Evolutionary conservation across 345 rosid species (phyloP), one percentile per base, ranked within the genome.

Genomic region (Rhodamnia argentea): DNA sequence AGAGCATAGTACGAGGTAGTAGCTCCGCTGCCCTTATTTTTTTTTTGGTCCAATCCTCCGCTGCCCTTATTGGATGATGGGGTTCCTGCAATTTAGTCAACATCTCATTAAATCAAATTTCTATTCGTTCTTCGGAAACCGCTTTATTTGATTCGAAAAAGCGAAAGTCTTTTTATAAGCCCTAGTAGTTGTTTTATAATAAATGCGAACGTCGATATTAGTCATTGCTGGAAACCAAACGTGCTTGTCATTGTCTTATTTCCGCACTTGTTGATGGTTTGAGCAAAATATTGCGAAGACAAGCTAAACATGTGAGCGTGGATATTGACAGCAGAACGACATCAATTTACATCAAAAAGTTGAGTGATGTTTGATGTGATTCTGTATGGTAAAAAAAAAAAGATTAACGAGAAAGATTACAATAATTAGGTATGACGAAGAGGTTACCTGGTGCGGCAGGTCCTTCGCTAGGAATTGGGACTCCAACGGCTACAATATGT

Each of bases 361-460:
- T 52, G 16, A 50, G 52, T 50, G 47, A 13, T 13, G 53, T 52
- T 51, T 51, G 11, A 51, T n/a, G n/a, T 5, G 37, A 4, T n/a
- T 60, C 5, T 13, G n/a, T n/a, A 59, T 1, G 70, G 70, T 13
- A 7, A 7, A 60, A 60, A 60, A 60, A 40, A 40, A 40, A 47
- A 47, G 74, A 82, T 82, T 14, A 52, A 26, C 52, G 84, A 82
- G 15, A 14, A 2, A 27, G 10, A 62, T 27, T 14, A 62, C 37
- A 15, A 16, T 62, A 29, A 15, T 29, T 62, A 37, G 78, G 47
- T 10, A 70, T 3, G 78, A 10, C 32, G 78, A 4, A 70, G 78
- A 83, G 0, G 16, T 27, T 85, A 85, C 86, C 86, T 51, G 83
- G 83, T 27, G 20, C 27, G n/a, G 29, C 78, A 42, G 86, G 64